phyloP scores from a whole-genome alignment of 1,284 basidiomycete genomes.

The Melampsora abietis-canadensis region DNA sequence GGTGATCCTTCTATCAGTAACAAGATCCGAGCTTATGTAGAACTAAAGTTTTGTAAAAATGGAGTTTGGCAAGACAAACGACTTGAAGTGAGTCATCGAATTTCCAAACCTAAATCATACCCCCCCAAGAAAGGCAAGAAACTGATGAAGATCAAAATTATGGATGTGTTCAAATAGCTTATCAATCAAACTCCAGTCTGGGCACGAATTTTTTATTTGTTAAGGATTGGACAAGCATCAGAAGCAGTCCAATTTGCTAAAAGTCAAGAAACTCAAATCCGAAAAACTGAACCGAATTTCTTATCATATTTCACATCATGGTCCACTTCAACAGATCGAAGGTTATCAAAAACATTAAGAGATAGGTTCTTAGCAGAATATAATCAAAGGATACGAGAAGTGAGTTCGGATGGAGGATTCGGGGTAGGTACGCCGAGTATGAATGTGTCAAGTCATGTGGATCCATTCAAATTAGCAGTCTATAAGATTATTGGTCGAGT shows the following conservation, averaged over 20 bases:
- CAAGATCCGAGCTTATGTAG: slow-evolving; percentile 79
- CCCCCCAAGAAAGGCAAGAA: neutral
- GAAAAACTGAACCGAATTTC: slow-evolving; percentile 78
- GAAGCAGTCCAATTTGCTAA: slow-evolving; percentile 77
- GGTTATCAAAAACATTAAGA: slow-evolving; percentile 72
- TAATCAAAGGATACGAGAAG: slow-evolving; percentile 86
- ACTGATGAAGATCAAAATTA: slow-evolving; percentile 19
- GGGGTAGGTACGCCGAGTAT: slow-evolving; percentile 56
- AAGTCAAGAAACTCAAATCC: slow-evolving; percentile 69
- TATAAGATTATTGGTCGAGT: slow-evolving; percentile 94
- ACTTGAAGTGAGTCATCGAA: slow-evolving; percentile 64
- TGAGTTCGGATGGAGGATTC: slow-evolving; percentile 56
- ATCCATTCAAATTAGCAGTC: slow-evolving; percentile 91
- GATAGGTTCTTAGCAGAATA: slow-evolving; percentile 83
- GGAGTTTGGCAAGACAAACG: slow-evolving; percentile 74
- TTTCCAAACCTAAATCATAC: neutral
- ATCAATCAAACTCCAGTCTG: slow-evolving; percentile 81
- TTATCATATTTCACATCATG: slow-evolving; percentile 78
- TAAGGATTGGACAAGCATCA: slow-evolving; percentile 75
- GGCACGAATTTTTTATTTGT: slow-evolving; percentile 85
- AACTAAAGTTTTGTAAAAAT: slow-evolving; percentile 67
- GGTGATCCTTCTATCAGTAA: slow-evolving; percentile 86
- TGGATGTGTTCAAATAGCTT: no score
- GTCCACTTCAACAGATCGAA: slow-evolving; percentile 76
- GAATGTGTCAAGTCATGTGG: slow-evolving; percentile 53